Evolutionary conservation across 2,329 filamentous ascomycete species (phyloP).

Genomic region (Epichloe sibirici): DNA sequence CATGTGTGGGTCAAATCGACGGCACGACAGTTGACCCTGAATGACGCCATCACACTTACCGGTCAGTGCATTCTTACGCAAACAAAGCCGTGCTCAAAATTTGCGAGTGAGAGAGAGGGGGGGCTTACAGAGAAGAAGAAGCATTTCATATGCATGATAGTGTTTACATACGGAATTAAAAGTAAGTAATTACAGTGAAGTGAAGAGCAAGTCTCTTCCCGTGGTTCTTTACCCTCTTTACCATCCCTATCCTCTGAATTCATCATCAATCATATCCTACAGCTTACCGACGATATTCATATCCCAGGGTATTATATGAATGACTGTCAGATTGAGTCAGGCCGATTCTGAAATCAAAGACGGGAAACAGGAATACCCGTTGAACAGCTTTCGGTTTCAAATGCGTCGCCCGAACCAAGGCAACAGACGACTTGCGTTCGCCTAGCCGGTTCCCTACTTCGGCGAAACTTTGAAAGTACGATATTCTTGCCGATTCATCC

Average conservation of each 20-base stretch:
- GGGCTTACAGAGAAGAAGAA: neutral
- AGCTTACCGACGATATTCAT: neutral
- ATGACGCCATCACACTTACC: constrained; percentile 8
- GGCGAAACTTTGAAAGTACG: too few species aligned
- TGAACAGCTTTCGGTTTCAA: neutral
- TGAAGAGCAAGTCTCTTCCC: neutral
- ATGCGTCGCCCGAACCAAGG: neutral
- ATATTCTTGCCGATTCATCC: neutral
- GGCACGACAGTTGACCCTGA: constrained; percentile 8
- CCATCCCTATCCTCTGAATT: neutral
- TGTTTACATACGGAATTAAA: neutral
- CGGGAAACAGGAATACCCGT: too few species aligned
- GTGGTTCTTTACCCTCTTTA: neutral
- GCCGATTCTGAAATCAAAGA: neutral
- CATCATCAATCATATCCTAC: neutral
- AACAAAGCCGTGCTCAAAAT: neutral
- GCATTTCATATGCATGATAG: neutral
- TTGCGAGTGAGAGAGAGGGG: neutral
- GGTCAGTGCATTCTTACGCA: neutral
- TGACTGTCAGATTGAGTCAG: neutral
- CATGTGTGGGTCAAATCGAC: neutral
- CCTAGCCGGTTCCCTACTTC: too few species aligned
- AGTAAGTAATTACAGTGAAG: neutral
- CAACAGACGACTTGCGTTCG: too few species aligned
- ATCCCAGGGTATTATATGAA: neutral